Evolutionary conservation across 202 grass and related monocot species (phyloP), one percentile per base, ranked within the genome.

Genomic region (Alloteropsis angusta): DNA sequence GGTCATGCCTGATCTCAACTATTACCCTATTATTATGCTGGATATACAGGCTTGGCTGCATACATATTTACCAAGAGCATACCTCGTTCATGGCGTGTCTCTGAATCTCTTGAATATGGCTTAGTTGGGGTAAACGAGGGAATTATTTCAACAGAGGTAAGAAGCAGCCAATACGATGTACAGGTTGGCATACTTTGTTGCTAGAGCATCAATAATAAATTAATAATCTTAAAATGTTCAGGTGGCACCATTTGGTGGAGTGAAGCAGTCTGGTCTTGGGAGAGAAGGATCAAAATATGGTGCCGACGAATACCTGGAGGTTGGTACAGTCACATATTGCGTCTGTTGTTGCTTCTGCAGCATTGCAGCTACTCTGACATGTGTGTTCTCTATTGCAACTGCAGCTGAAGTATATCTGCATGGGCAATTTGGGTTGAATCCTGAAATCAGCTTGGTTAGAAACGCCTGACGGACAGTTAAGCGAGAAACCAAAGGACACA

Each of bases 261-360:
- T 91, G 80, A 98, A 98, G 57, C 92, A 98, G 48, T 98, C 96
- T 13, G 96, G 96, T 55, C 85, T 98, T 65, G 96, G 96, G 47
- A 78, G 96, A 76, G 96, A 98, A 72, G 96, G 96, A 17, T 98
- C 96, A 34, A 98, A 95, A 85, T 98, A 98, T 5, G 96, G 96
- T 32, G 47, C 89, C 18, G 92, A 98, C 14, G 96, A 98, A 44
- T 98, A 80, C 68, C 72, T 95, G 65, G 96, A 98, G 86, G 96
- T 98, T 53, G 47, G 89, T 81, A 62, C n/a, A 81, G 42, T 41
- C 34, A 56, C 26, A 23, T 22, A 39, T 23, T 25, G 19, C 83
- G 11, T 5, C 57, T 28, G 13, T 15, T 70, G 16, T 36, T 39
- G 21, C 35, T 28, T 15, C 34, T 16, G 15, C 25, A 70, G 3